Conservation (phyloP, 148 eudicot species). For the Rhododendron kiyosumense region DNA sequence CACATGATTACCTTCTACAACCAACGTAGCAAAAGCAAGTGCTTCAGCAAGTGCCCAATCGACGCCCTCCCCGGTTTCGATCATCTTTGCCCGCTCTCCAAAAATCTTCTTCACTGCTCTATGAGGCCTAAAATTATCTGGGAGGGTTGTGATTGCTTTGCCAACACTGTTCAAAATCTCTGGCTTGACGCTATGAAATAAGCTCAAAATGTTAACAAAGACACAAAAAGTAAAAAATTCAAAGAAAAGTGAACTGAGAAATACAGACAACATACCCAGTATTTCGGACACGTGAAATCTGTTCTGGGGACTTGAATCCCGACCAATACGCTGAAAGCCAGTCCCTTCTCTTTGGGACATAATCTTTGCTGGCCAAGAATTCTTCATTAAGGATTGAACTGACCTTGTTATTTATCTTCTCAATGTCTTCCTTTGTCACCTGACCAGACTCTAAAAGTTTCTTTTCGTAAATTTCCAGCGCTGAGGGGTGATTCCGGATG, state of each 20-base stretch:
- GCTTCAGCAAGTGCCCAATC: conserved; percentile 98
- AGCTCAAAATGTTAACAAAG: neutral
- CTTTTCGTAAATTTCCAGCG: conserved; percentile 75
- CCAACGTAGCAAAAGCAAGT: conserved; percentile 85
- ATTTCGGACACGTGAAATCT: conserved; percentile 70
- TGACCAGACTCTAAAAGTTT: conserved; percentile 69
- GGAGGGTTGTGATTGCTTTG: conserved; percentile 80
- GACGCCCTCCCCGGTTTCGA: conserved; percentile 85
- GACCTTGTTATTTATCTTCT: conserved; percentile 62
- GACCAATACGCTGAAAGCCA: conserved; percentile 94
- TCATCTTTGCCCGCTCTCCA: conserved; percentile 78
- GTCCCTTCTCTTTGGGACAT: conserved; percentile 61
- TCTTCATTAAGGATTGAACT: conserved; percentile 74
- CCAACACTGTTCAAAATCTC: conserved; percentile 90
- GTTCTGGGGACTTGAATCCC: conserved; percentile 89
- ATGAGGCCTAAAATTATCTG: conserved; percentile 78
- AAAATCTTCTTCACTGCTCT: conserved; percentile 89
- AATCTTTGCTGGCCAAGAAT: conserved; percentile 78
- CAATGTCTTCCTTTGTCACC: conserved; percentile 64
- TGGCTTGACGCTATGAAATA: conserved; percentile 61
- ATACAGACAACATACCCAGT: conserved; percentile 57
- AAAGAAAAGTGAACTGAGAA: neutral
- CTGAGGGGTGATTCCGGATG: conserved; percentile 75
- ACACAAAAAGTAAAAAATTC: neutral
- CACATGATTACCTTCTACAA: conserved; percentile 90